Conservation (phyloP, 306 rosid species). For the Quercus agrifolia region DNA sequence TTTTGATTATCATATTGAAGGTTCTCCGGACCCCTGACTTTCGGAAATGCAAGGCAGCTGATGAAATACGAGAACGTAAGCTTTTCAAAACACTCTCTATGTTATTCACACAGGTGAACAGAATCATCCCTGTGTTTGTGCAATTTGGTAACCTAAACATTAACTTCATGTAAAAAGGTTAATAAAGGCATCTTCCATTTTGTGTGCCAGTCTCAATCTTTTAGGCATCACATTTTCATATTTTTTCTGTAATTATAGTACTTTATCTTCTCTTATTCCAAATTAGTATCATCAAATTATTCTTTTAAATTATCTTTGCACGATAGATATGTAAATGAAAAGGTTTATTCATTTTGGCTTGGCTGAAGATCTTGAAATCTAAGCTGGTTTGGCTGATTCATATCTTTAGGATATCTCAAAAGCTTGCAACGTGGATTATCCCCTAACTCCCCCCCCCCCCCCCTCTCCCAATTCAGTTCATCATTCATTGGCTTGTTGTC, state of each 20-base stretch:
- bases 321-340: not conserved
- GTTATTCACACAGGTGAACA: not conserved
- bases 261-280: not conserved
- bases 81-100: not conserved
- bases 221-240: not conserved
- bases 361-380: not conserved
- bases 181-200: not conserved
- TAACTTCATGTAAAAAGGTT: not conserved
- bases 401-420: not conserved
- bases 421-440: not conserved
- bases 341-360: not conserved
- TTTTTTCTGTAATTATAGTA: not conserved
- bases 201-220: not conserved
- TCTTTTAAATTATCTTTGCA: not conserved
- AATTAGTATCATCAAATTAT: not conserved
- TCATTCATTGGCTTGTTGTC: not conserved
- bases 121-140: not conserved
- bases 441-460: not conserved
- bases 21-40: constrained; percentile 59
- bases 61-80: constrained; percentile 79
- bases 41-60: constrained; percentile 61
- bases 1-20: constrained; percentile 44
- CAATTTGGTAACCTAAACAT: not conserved
- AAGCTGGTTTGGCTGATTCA: not conserved
- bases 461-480: not conserved